Base-by-base conservation (phyloP, 768 basidiomycete genomes). In the Mycena maculata region DNA sequence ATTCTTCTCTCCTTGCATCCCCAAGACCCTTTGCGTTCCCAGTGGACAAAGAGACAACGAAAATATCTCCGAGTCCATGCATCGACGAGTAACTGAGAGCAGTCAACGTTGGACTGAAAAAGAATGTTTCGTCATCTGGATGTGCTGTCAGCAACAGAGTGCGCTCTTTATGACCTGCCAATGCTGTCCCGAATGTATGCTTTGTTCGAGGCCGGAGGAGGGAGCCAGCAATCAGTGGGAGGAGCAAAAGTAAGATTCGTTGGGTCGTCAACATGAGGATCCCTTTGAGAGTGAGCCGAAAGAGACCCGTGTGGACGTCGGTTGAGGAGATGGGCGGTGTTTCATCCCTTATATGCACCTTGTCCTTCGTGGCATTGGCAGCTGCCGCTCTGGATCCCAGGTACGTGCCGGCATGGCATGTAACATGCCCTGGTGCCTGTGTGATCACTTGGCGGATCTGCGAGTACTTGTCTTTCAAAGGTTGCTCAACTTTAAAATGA, bases 11-110 rank as follows among this genome's bases (percentile, higher is more conserved):
- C 38, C 91, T 78, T 7, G 74, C 69, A 10, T 78, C 70, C 10
- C 90, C 91, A 4, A 88, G 73, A 5, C 90, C 89, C 33, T 85
- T 84, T 10, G 87, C 85, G 65, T 65, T 65, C 25, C 63, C 63
- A 8, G 63, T 65, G 20, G 56, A 58, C 41, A 65, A 45, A 22
- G 38, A 65, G 18, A 59, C 56, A n/a, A 65, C 41, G 18, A 65
- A 36, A 9, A 65, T 20, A 23, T 63, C 61, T 15, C 13, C n/a
- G 20, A 36, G 11, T 25, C 33, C 18, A 12, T 42, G 48, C 39
- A 36, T 44, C 18, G 42, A 22, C n/a, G n/a, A 22, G 42, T 30
- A 47, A 49, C 47, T 50, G 49, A 65, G 56, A 2, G 63, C 57
- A 22, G 56, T 59, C 23, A 65, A 28, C 11, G 63, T 65, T 13